phyloP scores from a whole-genome alignment of 129 eudicot genomes.

The Oenanthe sinensis region DNA sequence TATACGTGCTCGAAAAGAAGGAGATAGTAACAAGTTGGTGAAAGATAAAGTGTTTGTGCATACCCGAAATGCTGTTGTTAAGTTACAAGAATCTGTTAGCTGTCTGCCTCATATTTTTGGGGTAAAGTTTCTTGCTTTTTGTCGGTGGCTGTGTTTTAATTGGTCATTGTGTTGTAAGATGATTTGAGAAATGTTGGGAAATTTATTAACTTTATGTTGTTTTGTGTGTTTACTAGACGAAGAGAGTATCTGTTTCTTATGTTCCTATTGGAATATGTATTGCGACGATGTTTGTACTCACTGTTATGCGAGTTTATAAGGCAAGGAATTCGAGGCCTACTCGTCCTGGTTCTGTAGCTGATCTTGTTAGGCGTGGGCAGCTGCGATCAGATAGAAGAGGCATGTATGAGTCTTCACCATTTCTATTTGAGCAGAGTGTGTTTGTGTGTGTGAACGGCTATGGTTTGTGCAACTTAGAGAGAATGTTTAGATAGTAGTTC shows the following conservation, averaged over 20 bases:
- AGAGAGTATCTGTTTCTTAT: constrained; percentile 30
- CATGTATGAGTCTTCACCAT: constrained; percentile 71
- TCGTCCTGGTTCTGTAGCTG: constrained; percentile 88
- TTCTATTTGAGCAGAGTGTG: constrained; percentile 1
- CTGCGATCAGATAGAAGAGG: constrained; percentile 99
- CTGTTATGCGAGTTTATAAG: constrained; percentile 45
- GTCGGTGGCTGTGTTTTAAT: too few species aligned
- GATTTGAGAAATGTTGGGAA: neutral
- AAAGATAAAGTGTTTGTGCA: constrained; percentile 16
- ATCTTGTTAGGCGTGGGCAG: constrained; percentile 98
- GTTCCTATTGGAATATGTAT: constrained; percentile 50
- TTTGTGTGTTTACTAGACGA: constrained; percentile 28
- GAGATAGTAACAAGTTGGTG: constrained; percentile 17
- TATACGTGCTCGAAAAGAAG: constrained; percentile 26
- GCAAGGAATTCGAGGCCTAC: constrained; percentile 34
- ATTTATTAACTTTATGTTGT: neutral
- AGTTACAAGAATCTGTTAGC: constrained; percentile 36
- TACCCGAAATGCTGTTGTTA: constrained; percentile 16
- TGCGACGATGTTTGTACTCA: constrained; percentile 37
- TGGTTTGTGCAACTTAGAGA: neutral
- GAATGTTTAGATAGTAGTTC: neutral
- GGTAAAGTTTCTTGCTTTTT: constrained; percentile 26
- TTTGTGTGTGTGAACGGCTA: neutral
- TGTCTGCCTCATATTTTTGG: constrained; percentile 34
- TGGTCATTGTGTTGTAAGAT: neutral